Base-by-base conservation (phyloP, 768 basidiomycete genomes). In the Chalciporus piperatus region DNA sequence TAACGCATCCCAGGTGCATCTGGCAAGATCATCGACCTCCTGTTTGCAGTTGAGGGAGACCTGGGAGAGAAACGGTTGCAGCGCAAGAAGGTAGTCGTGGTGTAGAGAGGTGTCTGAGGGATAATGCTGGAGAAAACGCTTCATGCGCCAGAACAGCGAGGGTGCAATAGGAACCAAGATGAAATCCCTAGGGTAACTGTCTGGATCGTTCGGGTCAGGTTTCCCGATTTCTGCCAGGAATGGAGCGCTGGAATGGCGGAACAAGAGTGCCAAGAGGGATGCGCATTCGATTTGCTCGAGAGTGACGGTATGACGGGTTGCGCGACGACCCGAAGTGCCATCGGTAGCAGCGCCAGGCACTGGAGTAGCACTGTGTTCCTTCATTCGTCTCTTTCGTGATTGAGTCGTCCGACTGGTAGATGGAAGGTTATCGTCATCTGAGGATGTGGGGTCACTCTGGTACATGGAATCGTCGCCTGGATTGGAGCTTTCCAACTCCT, bases 101-200 rank as follows among this genome's bases (percentile, higher is more conserved):
- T 94, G 84, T 13, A 93, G 77, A 3, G 88, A 87, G 1, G 89
- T 88, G 59, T 97, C 92, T 9, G 73, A 58, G 1, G 84, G 78
- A 63, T 89, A 90, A 33, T 72, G 64, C 14, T 74, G 71, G 37
- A 98, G 76, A 63, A 95, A 91, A 12, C 75, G 75, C 14, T 71
- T 65, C 48, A 88, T 75, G 35, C 82, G 79, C 50, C 66, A 60
- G 17, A 98, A 76, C 44, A 97, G 74, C 1, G 74, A 65, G 3
- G 83, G 59, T 6, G 71, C 45, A 27, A 66, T 51, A 16, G 65
- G 50, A 3, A 58, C 48, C 3, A 45, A 19, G 19, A 66, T 45
- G 28, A 5, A 51, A 12, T 41, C 56, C 13, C 47, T 80, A 68
- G 51, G 74, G 62, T 28, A 68, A 59, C 53, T 74, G 61, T 59